phyloP scores from a whole-genome alignment of 257 asterid species.

The Nicotiana obtusifolia region DNA sequence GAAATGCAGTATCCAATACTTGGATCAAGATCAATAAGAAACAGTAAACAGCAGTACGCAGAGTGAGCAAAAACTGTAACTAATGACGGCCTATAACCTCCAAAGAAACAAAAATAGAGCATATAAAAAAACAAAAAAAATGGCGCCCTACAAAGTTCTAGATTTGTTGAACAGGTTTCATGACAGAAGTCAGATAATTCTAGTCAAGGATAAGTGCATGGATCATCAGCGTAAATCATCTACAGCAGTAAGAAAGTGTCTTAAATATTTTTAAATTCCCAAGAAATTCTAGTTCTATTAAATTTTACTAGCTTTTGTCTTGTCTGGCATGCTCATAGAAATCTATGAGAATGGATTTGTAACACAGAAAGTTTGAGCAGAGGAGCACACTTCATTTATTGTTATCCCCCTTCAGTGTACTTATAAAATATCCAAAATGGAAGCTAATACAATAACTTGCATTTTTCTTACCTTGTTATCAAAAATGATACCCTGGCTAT shows the following conservation, averaged over 20 bases:
- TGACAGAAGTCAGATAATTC: background rate
- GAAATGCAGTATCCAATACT: background rate
- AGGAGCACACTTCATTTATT: background rate
- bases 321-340: background rate
- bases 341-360: background rate
- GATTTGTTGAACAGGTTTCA: background rate
- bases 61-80: background rate
- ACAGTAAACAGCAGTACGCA: background rate
- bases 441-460: background rate
- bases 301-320: background rate
- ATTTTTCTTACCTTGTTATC: slow-evolving; percentile 69
- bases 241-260: background rate
- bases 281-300: background rate
- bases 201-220: background rate
- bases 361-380: background rate
- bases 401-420: background rate
- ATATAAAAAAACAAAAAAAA: background rate
- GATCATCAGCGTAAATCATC: background rate
- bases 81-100: background rate
- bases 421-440: background rate
- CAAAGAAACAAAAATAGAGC: background rate
- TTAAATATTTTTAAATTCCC: background rate
- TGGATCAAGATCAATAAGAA: background rate
- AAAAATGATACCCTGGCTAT: slow-evolving; percentile 65
- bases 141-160: background rate